Evolutionary conservation across 192 early-diverging fungal species (phyloP), one percentile per base, ranked within the genome.

Genomic region (Entrophospora sp.): DNA sequence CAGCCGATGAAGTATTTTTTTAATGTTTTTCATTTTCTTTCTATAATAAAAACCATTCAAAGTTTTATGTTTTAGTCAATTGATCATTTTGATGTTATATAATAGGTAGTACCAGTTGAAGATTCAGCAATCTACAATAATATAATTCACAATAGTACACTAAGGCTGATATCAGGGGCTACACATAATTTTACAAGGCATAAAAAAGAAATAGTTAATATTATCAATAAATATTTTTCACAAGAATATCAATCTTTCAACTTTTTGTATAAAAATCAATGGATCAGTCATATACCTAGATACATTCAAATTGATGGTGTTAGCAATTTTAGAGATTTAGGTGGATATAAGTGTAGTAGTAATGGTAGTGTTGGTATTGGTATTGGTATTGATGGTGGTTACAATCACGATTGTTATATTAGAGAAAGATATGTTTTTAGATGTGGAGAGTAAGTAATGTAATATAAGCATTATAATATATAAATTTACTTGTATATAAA

Each of bases 301-400:
- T 77, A 72, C 69, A 77, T 77, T 22, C 62, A 73, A 61, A 62
- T 77, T 5, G 62, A 71, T 2, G 77, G 77, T 2, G 75, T 78
- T 32, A 75, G 70, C 30, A 78, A 78, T 38, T 76, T 78, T 45
- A 60, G 77, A 46, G 77, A 78, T 68, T 48, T 78, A 40, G 77
- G 77, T 49, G 77, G 77, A n/a, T 78, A 71, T 71, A 59, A 59
- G 7, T 46, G 40, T 22, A 24, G n/a, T 4, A 25, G 37, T 22
- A 64, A 68, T 46, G 68, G 69, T 12, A 59, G 52, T 32, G 75
- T 20, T 2, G 18, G 22, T 12, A 45, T 20, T 45, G 3, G 1
- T 20, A 45, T 45, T 45, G n/a, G n/a, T n/a, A n/a, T n/a, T n/a
- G n/a, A n/a, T n/a, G n/a, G n/a, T n/a, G n/a, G n/a, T n/a, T n/a